phyloP scores from a whole-genome alignment of 2,329 filamentous ascomycete species.

The Tolypocladium sp. region DNA sequence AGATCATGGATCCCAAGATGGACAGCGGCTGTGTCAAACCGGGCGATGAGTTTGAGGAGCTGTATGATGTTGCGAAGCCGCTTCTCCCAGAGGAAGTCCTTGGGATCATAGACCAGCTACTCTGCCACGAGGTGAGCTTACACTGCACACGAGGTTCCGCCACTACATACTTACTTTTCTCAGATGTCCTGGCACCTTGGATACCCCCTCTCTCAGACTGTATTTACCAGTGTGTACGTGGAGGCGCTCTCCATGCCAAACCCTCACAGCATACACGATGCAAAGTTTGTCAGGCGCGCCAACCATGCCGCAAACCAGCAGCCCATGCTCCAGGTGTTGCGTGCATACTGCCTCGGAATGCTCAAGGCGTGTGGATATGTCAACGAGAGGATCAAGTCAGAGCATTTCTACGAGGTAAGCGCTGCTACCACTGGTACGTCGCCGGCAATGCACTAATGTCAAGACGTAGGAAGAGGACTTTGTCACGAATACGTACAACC shows the following conservation, averaged over 20 bases:
- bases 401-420: constrained; percentile 80
- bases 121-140: constrained; percentile 68
- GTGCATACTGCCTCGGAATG: constrained; percentile 78
- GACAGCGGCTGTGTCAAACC: constrained; percentile 79
- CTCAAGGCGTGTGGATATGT: constrained; percentile 77
- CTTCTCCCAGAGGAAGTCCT: constrained; percentile 72
- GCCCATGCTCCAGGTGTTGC: constrained; percentile 55
- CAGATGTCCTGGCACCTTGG: constrained; percentile 95
- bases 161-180: background rate
- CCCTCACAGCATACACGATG: constrained; percentile 54
- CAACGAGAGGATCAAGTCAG: constrained; percentile 65
- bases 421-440: background rate
- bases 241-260: constrained; percentile 70
- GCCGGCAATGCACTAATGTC: background rate
- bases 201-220: constrained; percentile 88
- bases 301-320: constrained; percentile 20
- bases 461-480: constrained; percentile 79
- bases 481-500: constrained; percentile 81
- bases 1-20: constrained; percentile 99
- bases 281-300: constrained; percentile 45
- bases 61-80: constrained; percentile 63
- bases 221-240: constrained; percentile 88
- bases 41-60: constrained; percentile 73
- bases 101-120: constrained; percentile 87
- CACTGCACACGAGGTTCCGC: background rate